Evolutionary conservation across 768 basidiomycete species (phyloP), one percentile per base, ranked within the genome.

Genomic region (Pholiota molesta): DNA sequence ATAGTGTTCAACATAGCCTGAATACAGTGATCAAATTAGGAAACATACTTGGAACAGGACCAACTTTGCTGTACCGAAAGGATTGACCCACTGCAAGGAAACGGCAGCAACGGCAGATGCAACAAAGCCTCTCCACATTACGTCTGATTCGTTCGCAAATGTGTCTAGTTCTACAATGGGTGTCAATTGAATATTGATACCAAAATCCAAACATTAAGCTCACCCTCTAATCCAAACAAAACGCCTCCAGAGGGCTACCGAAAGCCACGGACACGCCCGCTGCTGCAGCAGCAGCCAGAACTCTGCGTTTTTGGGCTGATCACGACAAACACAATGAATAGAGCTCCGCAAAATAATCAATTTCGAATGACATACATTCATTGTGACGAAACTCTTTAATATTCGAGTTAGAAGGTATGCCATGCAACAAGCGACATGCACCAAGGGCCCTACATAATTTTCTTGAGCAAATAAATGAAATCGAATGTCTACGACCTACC

Each of bases 261-360:
- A 95, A 95, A 14, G 93, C 93, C 1, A 95, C 92, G 0, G 92
- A 92, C 17, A 95, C 90, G 49, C 93, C 93, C 1, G 93, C 92
- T 0, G 91, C 89, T 2, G 92, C 93, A 0, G 92, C 92, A 0
- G 94, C 93, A 0, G 90, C 89, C 13, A 95, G 76, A 29, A 95
- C 75, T 69, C 91, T 91, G 23, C 94, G 84, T 71, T 94, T 89
- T 71, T 93, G 91, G 10, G 85, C 91, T 92, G 66, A 33, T n/a
- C 19, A 14, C 23, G 23, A 10, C 21, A 54, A 44, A n/a, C 51
- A 49, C 37, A 35, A 19, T 33, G 35, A 52, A 40, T 54, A 13
- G 3, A 11, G 31, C 58, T 29, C 40, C 26, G 19, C 16, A 6
- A 40, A 26, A 35, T 8, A 14, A 29, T 42, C 16, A 14, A 16